Conservation (phyloP, 768 basidiomycete genomes). For the Ramaria rubella region DNA sequence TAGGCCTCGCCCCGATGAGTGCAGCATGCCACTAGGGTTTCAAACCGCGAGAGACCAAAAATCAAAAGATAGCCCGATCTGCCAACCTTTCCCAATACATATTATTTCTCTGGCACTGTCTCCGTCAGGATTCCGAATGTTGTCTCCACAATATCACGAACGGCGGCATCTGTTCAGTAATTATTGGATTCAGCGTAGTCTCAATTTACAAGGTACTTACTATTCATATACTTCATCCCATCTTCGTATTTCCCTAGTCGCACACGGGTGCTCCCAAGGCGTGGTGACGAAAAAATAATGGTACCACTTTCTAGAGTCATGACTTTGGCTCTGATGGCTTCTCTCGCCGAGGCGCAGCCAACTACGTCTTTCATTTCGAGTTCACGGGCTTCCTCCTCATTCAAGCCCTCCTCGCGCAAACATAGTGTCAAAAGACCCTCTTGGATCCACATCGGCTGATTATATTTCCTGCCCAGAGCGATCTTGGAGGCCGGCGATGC, state of each 20-base stretch:
- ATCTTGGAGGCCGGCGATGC: not conserved
- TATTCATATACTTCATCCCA: not conserved
- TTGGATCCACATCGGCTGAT: not conserved
- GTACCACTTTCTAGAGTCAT: not conserved
- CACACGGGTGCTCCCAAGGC: not conserved
- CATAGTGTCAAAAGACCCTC: not conserved
- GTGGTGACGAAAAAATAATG: not conserved
- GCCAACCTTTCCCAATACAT: too few species aligned
- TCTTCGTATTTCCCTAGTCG: not conserved
- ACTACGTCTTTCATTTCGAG: not conserved
- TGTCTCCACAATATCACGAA: not conserved
- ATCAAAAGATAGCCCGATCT: too few species aligned
- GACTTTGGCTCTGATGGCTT: not conserved
- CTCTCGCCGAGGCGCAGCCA: not conserved
- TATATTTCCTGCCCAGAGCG: not conserved
- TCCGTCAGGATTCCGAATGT: not conserved
- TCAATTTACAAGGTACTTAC: not conserved
- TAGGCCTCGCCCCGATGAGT: too few species aligned
- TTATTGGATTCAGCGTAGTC: not conserved
- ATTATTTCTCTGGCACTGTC: too few species aligned
- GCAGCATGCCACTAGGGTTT: too few species aligned
- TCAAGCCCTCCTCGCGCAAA: not conserved
- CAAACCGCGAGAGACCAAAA: too few species aligned
- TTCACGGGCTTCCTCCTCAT: not conserved
- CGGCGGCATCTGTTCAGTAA: not conserved